Conservation (phyloP, 2,329 filamentous ascomycete genomes). For the Rutstroemia sp. region DNA sequence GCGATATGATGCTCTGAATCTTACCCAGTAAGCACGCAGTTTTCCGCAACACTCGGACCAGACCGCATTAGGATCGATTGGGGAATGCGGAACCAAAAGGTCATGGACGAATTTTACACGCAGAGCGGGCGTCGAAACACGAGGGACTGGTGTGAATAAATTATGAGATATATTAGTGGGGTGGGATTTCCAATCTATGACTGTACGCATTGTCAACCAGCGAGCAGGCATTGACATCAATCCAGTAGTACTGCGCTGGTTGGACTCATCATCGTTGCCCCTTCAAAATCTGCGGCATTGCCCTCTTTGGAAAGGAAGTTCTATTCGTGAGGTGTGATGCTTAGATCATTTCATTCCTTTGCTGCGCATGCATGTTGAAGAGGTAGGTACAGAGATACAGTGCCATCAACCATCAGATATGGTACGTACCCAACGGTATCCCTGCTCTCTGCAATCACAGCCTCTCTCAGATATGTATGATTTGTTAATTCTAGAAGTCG, state of each 20-base stretch:
- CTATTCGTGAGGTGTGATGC: not conserved
- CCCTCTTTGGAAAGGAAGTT: not conserved
- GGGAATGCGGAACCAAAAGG: not conserved
- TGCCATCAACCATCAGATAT: too few relatives aligned
- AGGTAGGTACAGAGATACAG: too few relatives aligned
- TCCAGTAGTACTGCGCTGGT: not conserved
- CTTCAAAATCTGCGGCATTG: not conserved
- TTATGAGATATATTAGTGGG: constrained; percentile 1
- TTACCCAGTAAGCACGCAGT: not conserved
- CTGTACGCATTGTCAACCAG: constrained; percentile 1
- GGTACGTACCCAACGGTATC: too few relatives aligned
- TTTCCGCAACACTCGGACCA: constrained; percentile 3
- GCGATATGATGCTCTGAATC: constrained; percentile 5
- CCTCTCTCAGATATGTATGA: not conserved
- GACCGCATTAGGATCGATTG: constrained; percentile 13
- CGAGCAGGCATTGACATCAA: constrained; percentile 1
- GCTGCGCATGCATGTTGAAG: too few relatives aligned
- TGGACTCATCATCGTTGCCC: not conserved
- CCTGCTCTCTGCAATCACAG: too few relatives aligned
- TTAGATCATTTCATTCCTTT: too few relatives aligned
- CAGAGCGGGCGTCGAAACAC: constrained; percentile 1
- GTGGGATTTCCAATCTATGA: not conserved
- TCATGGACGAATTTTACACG: not conserved
- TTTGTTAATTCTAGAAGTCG: not conserved
- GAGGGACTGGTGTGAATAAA: not conserved